Conservation (phyloP, 163 green algal species). For the Scenedesmus sp. region DNA sequence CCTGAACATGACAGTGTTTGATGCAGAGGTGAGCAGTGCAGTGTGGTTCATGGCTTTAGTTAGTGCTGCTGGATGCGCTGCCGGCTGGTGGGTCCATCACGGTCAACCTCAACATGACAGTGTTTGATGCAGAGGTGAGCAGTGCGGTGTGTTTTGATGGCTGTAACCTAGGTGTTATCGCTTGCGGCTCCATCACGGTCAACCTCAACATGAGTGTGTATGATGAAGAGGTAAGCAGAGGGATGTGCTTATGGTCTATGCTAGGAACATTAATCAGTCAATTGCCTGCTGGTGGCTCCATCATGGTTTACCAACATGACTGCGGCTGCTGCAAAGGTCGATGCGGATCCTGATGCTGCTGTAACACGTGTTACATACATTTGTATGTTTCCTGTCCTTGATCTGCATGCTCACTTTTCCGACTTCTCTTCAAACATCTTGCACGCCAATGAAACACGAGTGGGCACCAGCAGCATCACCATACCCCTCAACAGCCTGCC, state of each 20-base stretch:
- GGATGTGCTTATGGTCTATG: not conserved
- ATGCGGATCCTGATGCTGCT: no score
- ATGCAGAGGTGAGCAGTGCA: not conserved
- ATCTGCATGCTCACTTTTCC: not conserved
- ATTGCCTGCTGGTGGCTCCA: no score
- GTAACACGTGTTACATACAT: no score
- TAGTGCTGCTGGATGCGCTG: constrained; percentile 6
- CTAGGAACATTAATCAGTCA: no score
- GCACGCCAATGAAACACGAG: no score
- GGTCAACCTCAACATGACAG: constrained; percentile 16
- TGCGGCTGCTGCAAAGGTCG: no score
- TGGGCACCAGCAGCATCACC: no score
- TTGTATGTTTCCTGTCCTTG: no score
- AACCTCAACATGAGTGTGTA: not conserved
- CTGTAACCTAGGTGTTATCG: not conserved
- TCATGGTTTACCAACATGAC: no score
- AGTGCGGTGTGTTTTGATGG: no score
- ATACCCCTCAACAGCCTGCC: no score
- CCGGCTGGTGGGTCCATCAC: not conserved
- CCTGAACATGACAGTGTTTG: not conserved
- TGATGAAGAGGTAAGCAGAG: not conserved
- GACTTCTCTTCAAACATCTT: no score
- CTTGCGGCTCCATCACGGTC: not conserved
- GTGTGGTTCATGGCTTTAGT: not conserved
- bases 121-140: not conserved